phyloP scores from a whole-genome alignment of 768 basidiomycete species.

The Tulasnella sp. region DNA sequence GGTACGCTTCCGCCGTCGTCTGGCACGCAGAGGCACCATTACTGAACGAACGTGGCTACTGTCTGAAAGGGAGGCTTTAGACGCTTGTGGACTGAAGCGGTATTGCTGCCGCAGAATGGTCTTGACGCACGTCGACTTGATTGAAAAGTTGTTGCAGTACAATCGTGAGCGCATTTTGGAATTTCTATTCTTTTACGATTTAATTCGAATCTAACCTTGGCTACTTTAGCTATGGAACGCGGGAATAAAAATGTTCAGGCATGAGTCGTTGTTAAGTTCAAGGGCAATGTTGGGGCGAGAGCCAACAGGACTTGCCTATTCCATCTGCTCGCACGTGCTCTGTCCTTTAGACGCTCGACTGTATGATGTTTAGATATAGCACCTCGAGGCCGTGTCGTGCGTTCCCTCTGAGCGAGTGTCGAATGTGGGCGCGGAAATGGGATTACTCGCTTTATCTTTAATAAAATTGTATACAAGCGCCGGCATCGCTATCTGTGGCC shows the following conservation, averaged over 20 bases:
- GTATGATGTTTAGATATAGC: too few species aligned
- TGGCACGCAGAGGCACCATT: background rate
- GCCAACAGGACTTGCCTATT: background rate
- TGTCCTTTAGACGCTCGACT: background rate
- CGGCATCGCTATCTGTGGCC: background rate
- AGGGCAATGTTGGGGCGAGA: background rate
- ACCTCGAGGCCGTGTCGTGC: background rate
- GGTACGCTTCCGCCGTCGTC: conserved; percentile 45
- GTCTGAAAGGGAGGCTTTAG: conserved; percentile 81
- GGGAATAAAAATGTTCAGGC: background rate
- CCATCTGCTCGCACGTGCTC: background rate
- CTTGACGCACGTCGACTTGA: conserved; percentile 93
- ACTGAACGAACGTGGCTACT: background rate
- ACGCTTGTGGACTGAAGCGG: conserved; percentile 81
- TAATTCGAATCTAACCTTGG: background rate
- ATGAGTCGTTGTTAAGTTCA: background rate
- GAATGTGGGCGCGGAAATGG: background rate
- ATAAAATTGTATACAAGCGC: background rate
- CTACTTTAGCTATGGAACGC: conserved; percentile 21
- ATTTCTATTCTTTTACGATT: background rate
- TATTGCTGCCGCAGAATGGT: conserved; percentile 99
- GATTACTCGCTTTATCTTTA: background rate
- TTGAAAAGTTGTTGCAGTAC: conserved; percentile 94
- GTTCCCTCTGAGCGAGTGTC: background rate
- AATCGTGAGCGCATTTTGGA: conserved; percentile 60